A percentile compares a stretch with the other conserved stretches of the same genome.
These are phyloP conservation scores for Gastrolobium bilobum DNA, from an alignment of 306 rosid species.

Conservation along the genomic window DNA sequence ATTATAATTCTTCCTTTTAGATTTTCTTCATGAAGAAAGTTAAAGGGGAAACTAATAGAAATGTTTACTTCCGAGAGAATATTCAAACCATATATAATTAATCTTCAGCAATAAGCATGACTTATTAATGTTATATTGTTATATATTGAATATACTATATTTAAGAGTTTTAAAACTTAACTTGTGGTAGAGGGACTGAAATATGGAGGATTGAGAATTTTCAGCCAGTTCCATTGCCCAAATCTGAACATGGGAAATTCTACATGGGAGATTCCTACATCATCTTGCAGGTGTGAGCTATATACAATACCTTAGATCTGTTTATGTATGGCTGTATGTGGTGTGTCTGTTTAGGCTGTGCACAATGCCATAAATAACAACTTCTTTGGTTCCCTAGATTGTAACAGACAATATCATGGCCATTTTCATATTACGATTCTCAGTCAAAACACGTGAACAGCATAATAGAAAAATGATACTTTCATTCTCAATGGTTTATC, in stretches of 20 bases:
- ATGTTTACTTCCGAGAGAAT: slow-evolving; percentile 14
- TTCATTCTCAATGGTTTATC: slow-evolving; percentile 20
- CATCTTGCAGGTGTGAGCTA: slow-evolving; percentile 76
- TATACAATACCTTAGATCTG: slow-evolving; percentile 33
- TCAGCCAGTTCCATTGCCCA: slow-evolving; percentile 90
- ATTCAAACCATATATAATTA: slow-evolving; percentile 20
- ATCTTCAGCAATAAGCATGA: slow-evolving; percentile 33
- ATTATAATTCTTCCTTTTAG: slow-evolving; percentile 15
- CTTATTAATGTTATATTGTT: slow-evolving; percentile 29
- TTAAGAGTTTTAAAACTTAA: slow-evolving; percentile 66
- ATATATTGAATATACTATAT: slow-evolving; percentile 37
- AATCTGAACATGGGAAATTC: slow-evolving; percentile 93
- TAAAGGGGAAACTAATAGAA: slow-evolving; percentile 13
- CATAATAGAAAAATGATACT: not conserved
- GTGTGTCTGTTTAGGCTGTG: slow-evolving; percentile 20
- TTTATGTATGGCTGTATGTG: slow-evolving; percentile 13
- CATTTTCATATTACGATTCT: slow-evolving; percentile 4
- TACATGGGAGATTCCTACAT: slow-evolving; percentile 93
- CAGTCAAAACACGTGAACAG: not conserved
- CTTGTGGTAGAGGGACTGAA: slow-evolving; percentile 86
- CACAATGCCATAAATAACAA: slow-evolving; percentile 4
- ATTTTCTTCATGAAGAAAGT: not conserved
- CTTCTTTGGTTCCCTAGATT: slow-evolving; percentile 12
- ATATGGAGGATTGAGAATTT: slow-evolving; percentile 97
- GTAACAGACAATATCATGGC: slow-evolving; percentile 1